Evolutionary conservation across 1,284 basidiomycete species (phyloP), one percentile per base, ranked within the genome.

Genomic region (Trametes hirsuta): DNA sequence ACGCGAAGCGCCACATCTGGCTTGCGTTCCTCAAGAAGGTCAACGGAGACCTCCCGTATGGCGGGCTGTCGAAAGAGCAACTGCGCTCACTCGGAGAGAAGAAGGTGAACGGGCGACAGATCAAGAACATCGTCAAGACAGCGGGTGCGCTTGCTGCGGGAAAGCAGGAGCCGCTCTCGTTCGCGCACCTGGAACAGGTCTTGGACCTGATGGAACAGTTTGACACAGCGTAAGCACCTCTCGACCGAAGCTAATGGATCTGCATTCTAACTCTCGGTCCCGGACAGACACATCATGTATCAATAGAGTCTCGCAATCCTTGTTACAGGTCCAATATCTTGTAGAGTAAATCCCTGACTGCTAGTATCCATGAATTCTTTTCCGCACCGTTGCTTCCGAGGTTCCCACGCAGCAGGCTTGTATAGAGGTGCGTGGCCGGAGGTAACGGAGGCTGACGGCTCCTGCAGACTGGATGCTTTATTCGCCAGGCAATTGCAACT

Each of bases 81-180:
- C 75, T 86, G 50, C 70, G 68, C 49, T 71, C 75, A 47, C 74
- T 87, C 9, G 81, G 81, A 4, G 76, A 76, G 69, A 77, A 81
- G 64, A 75, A 81, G 52, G 75, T 86, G 58, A 87, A 87, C 66
- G 85, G 86, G 11, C 69, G 85, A 45, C 82, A 86, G 71, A 87
- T 88, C 66, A 88, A 86, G 79, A 87, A 88, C 62, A 83, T 83
- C 6, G 82, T 83, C 34, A 77, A 83, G 63, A 87, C 85, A 1
- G 86, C 85, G 11, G 80, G 83, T 54, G 83, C 83, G 46, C 74
- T 88, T 35, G 84, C 86, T 9, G 60, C 77, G 25, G 83, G 79
- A 0, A 72, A 79, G 24, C 76, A 79, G 35, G 78, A 84, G 71
- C 70, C 67, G 40, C 71, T 87, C 9, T 69, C 68, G 12, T 81